A percentile compares a stretch with the other conserved stretches of the same genome.
Conservation (phyloP, 805 yeast genomes). For the Tanozyma kutaoensis region DNA sequence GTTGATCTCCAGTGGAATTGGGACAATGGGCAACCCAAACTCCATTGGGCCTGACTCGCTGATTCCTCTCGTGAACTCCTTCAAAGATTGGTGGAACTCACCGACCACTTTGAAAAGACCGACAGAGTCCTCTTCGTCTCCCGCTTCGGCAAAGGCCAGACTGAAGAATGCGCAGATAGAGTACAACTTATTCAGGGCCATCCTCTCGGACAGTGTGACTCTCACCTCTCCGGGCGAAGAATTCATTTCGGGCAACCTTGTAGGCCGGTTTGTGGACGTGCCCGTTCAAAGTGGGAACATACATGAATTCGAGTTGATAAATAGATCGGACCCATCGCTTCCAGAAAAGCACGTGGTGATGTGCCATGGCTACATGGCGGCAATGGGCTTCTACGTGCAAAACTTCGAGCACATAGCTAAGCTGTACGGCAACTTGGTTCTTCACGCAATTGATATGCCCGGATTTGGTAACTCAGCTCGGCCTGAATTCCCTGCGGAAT, state of each 20-base stretch:
- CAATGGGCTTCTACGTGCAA: slow-evolving; percentile 26
- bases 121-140: slow-evolving; percentile 2
- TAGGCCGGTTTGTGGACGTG: too few species aligned
- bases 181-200: slow-evolving; percentile 18
- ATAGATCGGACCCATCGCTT: slow-evolving; percentile 4
- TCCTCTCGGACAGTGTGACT: slow-evolving; percentile 17
- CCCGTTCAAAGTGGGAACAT: too few species aligned
- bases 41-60: slow-evolving; percentile 7
- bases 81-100: slow-evolving; percentile 26
- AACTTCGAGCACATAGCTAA: slow-evolving; percentile 19
- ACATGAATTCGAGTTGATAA: slow-evolving; percentile 22
- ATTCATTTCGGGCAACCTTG: too few species aligned
- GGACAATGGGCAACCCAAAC: slow-evolving; percentile 1
- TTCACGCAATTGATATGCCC: slow-evolving; percentile 28
- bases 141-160: slow-evolving; percentile 7
- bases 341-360: slow-evolving; percentile 15
- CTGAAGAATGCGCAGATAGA: slow-evolving; percentile 15
- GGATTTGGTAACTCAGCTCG: slow-evolving; percentile 31
- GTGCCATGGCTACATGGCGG: slow-evolving; percentile 33
- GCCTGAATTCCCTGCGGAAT: slow-evolving; percentile 20
- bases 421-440: slow-evolving; percentile 15
- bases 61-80: slow-evolving; percentile 9
- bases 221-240: too few species aligned
- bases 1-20: background rate
- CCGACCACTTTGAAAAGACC: slow-evolving; percentile 11